Conservation (phyloP, 257 asterid genomes). For the Scutellaria barbata region DNA sequence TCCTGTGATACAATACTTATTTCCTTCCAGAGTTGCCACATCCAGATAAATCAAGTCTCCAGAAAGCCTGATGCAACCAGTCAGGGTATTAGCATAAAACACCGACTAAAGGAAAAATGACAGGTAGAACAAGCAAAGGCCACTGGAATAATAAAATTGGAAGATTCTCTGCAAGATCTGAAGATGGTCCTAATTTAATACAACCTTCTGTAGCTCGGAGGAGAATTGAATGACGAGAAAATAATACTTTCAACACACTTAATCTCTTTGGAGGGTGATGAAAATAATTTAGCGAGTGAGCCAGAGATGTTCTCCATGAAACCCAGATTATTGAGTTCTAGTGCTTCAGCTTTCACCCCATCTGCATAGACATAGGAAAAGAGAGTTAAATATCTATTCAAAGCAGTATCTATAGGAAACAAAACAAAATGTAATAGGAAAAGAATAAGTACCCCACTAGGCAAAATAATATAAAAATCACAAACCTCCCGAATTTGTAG, state of each 20-base stretch:
- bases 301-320: slow-evolving; percentile 64
- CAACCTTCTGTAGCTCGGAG: slow-evolving; percentile 91
- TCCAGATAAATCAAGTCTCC: slow-evolving; percentile 92
- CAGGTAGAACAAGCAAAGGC: not conserved
- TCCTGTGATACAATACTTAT: slow-evolving; percentile 77
- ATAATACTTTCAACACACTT: slow-evolving; percentile 74
- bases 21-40: slow-evolving; percentile 78
- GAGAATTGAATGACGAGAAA: slow-evolving; percentile 88
- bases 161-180: not conserved
- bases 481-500: slow-evolving; percentile 66
- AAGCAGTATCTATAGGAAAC: slow-evolving; percentile 16
- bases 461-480: slow-evolving; percentile 26
- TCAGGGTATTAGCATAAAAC: slow-evolving; percentile 29
- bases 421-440: slow-evolving; percentile 10
- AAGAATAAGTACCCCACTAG: not conserved
- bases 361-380: slow-evolving; percentile 51
- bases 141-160: slow-evolving; percentile 1
- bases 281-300: slow-evolving; percentile 63
- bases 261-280: slow-evolving; percentile 70
- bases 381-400: slow-evolving; percentile 1
- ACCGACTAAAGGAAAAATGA: slow-evolving; percentile 22
- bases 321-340: slow-evolving; percentile 76
- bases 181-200: slow-evolving; percentile 5
- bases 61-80: slow-evolving; percentile 68
- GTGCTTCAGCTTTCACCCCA: slow-evolving; percentile 60